Base-by-base conservation (phyloP, 106 monocot species). In the Ottelia alismoides region DNA sequence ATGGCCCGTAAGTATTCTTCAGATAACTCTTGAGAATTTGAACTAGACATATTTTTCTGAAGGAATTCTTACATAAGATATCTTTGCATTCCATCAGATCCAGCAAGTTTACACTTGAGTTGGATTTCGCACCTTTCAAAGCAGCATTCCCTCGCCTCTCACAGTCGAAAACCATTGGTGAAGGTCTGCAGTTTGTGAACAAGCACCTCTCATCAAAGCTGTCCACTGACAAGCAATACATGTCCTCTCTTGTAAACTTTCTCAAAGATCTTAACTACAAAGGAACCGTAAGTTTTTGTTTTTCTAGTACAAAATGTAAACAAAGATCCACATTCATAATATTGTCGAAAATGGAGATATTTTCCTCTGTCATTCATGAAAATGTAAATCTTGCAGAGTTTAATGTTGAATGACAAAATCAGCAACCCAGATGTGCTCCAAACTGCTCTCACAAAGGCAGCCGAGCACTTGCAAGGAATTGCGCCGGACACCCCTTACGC, bases 111-210 rank as follows among this genome's bases (percentile, higher is more conserved):
- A 63, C 54, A n/a, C 57, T 86, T 2, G 86, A 86, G 57, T 55
- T 86, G 60, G 86, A 86, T 66, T 77, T 86, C 45, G 86, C 79
- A 61, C 86, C 86, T 21, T 86, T 86, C 74, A 86, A 81, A 58
- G 73, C 80, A 28, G 71, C 76, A 21, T 73, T 86, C 45, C 86
- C 86, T 44, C 73, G 71, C 21, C 81, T 79, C 1, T 61, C 86
- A 3, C 64, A 76, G 57, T 81, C 80, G 3, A 81, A 86, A 53
- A 79, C 77, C 52, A 86, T 86, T 7, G 86, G 86, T 14, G 74
- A 86, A 3, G 86, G 86, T 45, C 79, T 81, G 50, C 70, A 86
- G 45, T 86, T 86, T 65, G 75, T 86, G 23, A 86, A 81, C 49
- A 77, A 77, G 0, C 86, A 86, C 68, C 74, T 86, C 24, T 80